Percentiles rank a stretch among this genome's conserved stretches.
These are phyloP conservation scores for Zasmidium angulare DNA, from an alignment of 2,329 filamentous ascomycete species.

Conservation along the genomic window DNA sequence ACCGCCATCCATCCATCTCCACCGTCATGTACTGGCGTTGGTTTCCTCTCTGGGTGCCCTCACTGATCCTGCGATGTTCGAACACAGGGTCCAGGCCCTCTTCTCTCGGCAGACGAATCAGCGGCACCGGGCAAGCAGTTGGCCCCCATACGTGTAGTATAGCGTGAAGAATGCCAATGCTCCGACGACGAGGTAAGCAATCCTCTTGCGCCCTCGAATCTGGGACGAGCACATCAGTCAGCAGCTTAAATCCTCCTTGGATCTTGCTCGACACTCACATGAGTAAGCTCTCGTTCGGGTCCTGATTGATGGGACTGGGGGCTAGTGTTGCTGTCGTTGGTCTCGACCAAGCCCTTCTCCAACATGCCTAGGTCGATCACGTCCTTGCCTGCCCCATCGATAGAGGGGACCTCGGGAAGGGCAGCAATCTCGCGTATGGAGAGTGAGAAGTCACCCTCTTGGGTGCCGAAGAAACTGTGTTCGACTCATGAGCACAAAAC, in stretches of 20 bases:
- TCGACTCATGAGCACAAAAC: slow-evolving; percentile 1
- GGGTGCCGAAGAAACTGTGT: slow-evolving; percentile 70
- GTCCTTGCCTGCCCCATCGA: not conserved
- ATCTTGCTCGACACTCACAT: not conserved
- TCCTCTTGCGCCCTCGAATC: not conserved
- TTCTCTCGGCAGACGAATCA: not conserved
- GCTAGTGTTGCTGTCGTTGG: not conserved
- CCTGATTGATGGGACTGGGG: not conserved
- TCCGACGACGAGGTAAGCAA: slow-evolving; percentile 3
- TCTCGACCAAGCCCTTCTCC: slow-evolving; percentile 14
- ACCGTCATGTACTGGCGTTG: not conserved
- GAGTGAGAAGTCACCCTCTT: slow-evolving; percentile 67
- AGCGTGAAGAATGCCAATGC: not conserved
- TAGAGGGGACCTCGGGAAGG: slow-evolving; percentile 23
- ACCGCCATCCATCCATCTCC: not conserved
- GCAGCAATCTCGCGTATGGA: slow-evolving; percentile 57
- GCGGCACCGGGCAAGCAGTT: not conserved
- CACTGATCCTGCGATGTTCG: not conserved
- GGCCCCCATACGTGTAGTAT: slow-evolving; percentile 1
- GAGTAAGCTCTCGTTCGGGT: not conserved
- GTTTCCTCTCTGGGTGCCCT: not conserved
- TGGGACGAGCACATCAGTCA: not conserved
- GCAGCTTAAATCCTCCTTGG: not conserved
- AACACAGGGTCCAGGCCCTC: not conserved
- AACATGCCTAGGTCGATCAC: slow-evolving; percentile 2